Evolutionary conservation across 352 stramenopile genomes (phyloP).

Genomic region (Globisporangium acanthophoron): DNA sequence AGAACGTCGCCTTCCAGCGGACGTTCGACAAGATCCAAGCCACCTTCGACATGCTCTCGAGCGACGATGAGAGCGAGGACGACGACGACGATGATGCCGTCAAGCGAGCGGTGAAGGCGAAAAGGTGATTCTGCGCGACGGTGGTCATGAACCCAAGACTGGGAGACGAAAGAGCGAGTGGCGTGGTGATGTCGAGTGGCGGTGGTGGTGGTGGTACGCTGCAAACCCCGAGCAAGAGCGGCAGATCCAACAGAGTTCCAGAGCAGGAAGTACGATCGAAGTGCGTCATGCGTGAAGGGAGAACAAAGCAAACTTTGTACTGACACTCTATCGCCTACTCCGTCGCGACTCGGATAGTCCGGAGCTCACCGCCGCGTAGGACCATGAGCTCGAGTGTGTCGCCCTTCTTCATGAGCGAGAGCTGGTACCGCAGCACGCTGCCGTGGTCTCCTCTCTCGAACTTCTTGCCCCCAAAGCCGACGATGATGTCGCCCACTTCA

Average conservation of each 20-base stretch:
- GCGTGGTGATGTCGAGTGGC: neutral
- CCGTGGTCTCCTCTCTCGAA: slow-evolving; percentile 45
- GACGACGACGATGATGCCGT: slow-evolving; percentile 18
- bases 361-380: slow-evolving; percentile 27
- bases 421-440: slow-evolving; percentile 38
- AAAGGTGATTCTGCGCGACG: neutral
- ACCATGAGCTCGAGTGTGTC: slow-evolving; percentile 42
- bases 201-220: neutral
- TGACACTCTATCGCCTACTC: slow-evolving; percentile 18
- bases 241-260: too few species aligned
- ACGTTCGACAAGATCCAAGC: slow-evolving; percentile 59
- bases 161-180: too few species aligned
- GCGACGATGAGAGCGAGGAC: slow-evolving; percentile 34
- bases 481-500: slow-evolving; percentile 42
- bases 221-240: neutral
- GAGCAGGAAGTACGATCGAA: neutral
- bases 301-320: neutral
- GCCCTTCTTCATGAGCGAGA: slow-evolving; percentile 52
- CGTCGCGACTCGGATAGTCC: slow-evolving; percentile 37
- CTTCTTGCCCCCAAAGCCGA: slow-evolving; percentile 42
- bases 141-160: neutral
- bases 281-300: neutral
- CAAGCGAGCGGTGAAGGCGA: neutral
- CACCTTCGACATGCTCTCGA: slow-evolving; percentile 50
- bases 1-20: slow-evolving; percentile 43